Conservation (phyloP, 805 yeast genomes). For the Nakazawaea pomicola region DNA sequence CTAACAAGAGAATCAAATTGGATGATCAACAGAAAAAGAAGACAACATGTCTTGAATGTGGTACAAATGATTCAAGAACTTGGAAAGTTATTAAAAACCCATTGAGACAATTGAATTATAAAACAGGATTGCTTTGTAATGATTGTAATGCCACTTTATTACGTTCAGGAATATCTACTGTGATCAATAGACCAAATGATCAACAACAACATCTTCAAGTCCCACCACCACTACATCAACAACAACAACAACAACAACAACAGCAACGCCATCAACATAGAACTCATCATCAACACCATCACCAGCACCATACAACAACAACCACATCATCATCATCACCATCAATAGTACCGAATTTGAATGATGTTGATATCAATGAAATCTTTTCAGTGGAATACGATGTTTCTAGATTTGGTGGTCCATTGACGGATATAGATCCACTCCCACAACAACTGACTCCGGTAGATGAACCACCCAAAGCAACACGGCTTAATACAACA, state of each 20-base stretch:
- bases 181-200: neutral
- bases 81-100: conserved; percentile 12
- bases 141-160: conserved; percentile 11
- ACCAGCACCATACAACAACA: too few species aligned
- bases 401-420: conserved; percentile 31
- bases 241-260: too few species aligned
- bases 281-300: conserved; percentile 4
- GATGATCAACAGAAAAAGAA: conserved; percentile 4
- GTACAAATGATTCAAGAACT: conserved; percentile 10
- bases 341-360: neutral
- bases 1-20: conserved; percentile 6
- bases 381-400: conserved; percentile 8
- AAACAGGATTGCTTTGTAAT: conserved; percentile 11
- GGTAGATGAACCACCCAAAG: conserved; percentile 40
- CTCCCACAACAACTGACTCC: conserved; percentile 23
- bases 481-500: conserved; percentile 39
- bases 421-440: conserved; percentile 41
- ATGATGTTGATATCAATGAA: conserved; percentile 8
- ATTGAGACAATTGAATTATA: conserved; percentile 1
- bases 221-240: too few species aligned
- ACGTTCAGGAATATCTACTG: conserved; percentile 5
- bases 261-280: neutral
- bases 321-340: conserved; percentile 3
- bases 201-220: neutral
- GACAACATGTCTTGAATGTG: conserved; percentile 11